Evolutionary conservation across 2,329 filamentous ascomycete species (phyloP).

Genomic region (Verticillium longisporum): DNA sequence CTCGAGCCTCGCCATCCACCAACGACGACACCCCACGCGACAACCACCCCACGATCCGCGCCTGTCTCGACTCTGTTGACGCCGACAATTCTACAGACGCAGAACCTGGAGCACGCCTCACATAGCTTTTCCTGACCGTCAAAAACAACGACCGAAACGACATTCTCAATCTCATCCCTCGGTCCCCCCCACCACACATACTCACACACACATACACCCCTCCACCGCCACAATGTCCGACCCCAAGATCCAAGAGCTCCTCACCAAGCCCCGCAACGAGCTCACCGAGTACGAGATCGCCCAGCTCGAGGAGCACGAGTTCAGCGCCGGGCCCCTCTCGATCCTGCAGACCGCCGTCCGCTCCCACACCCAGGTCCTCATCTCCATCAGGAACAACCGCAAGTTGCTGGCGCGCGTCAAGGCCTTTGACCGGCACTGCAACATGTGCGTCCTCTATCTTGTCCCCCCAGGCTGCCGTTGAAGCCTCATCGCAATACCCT

Average conservation of each 20-base stretch:
- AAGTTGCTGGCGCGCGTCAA: constrained; percentile 96
- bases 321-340: constrained; percentile 56
- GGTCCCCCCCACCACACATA: not conserved
- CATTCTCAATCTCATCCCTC: not conserved
- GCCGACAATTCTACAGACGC: not conserved
- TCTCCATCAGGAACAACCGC: constrained; percentile 96
- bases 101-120: not conserved
- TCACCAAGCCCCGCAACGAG: constrained; percentile 81
- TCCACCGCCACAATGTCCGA: constrained; percentile 3
- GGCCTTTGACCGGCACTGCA: constrained; percentile 97
- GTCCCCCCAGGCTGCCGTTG: no score
- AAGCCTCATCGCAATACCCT: no score
- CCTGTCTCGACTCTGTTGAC: not conserved
- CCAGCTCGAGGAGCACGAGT: constrained; percentile 55
- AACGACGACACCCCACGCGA: not conserved
- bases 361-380: constrained; percentile 90
- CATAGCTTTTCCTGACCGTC: not conserved
- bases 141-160: not conserved
- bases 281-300: constrained; percentile 92
- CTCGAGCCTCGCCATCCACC: not conserved
- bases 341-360: constrained; percentile 96
- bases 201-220: not conserved
- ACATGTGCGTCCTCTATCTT: constrained; percentile 72
- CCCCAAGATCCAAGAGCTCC: constrained; percentile 57
- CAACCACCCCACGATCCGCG: not conserved